phyloP scores from a whole-genome alignment of 805 yeast species.

The Saturnispora galanensis region DNA sequence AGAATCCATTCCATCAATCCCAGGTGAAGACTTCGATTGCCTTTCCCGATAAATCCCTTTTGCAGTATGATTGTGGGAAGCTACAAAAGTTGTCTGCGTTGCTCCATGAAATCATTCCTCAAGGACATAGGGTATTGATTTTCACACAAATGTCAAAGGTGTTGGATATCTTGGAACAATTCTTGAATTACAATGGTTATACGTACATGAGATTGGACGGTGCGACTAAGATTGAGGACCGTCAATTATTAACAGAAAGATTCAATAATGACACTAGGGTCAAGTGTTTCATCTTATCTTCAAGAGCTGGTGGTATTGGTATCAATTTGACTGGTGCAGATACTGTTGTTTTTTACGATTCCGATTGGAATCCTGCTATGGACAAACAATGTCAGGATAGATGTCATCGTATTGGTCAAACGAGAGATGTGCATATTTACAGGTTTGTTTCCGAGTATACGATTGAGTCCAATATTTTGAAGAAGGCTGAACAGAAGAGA shows the following conservation, averaged over 20 bases:
- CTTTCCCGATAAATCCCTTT: constrained; percentile 86
- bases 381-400: constrained; percentile 99
- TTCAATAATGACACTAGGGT: constrained; percentile 80
- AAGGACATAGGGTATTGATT: constrained; percentile 89
- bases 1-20: constrained; percentile 61
- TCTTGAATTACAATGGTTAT: constrained; percentile 88
- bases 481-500: constrained; percentile 90
- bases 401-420: constrained; percentile 98
- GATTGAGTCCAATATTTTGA: constrained; percentile 87
- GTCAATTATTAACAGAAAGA: constrained; percentile 87
- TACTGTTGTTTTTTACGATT: constrained; percentile 94
- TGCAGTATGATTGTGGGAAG: constrained; percentile 96
- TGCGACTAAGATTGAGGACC: constrained; percentile 92
- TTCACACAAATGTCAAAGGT: constrained; percentile 99
- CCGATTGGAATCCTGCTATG: constrained; percentile 99
- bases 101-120: constrained; percentile 65
- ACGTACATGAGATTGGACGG: constrained; percentile 94
- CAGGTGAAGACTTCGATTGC: constrained; percentile 87
- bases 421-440: constrained; percentile 94
- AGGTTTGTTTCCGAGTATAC: constrained; percentile 93
- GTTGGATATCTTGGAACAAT: constrained; percentile 84
- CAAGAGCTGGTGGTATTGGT: constrained; percentile 98
- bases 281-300: constrained; percentile 85
- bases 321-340: constrained; percentile 97
- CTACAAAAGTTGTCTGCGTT: constrained; percentile 73